Evolutionary conservation across 345 rosid genomes (phyloP), one percentile per base, ranked within the genome.

Genomic region (Hirschfeldia incana): DNA sequence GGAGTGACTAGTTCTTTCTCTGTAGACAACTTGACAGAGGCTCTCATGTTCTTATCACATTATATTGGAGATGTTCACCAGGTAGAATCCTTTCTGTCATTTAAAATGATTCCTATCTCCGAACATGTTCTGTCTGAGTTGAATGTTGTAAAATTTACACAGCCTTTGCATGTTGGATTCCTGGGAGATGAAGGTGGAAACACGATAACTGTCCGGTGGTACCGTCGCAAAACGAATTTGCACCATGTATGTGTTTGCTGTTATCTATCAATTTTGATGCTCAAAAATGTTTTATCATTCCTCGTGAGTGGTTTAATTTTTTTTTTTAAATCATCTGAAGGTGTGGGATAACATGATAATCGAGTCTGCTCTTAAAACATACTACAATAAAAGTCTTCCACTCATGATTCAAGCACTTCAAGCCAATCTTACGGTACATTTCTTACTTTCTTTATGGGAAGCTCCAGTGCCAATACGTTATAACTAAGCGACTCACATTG

Each of bases 161-260:
- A 93, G 99, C 97, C 99, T 26, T 82, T 95, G 75, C 99, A 93
- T 81, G 96, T 85, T 80, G 98, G 98, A 81, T 95, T 93, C 76
- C 70, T 82, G 44, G 99, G 99, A 77, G 98, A 95, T 87, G 79
- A 80, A 87, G 99, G 98, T 78, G 98, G 99, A 62, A 93, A 93
- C 83, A 83, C 89, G 17, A 90, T 93, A 71, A 85, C 66, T 30
- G 96, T 95, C 16, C 96, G 69, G 30, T 95, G 99, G 99, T 95
- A 85, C 73, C 91, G 84, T 27, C 87, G 94, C 74, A 95, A 90
- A 84, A 73, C 98, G 75, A 95, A 93, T 83, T 85, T 95, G 55
- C 99, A 95, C 82, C 99, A 95, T 87, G 98, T 93, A 82, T 86
- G 96, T 68, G 36, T 71, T 72, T 59, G 65, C 57, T 53, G 65